phyloP scores from a whole-genome alignment of 73 alveolate genomes.

The Tetrahymena elliotti region DNA sequence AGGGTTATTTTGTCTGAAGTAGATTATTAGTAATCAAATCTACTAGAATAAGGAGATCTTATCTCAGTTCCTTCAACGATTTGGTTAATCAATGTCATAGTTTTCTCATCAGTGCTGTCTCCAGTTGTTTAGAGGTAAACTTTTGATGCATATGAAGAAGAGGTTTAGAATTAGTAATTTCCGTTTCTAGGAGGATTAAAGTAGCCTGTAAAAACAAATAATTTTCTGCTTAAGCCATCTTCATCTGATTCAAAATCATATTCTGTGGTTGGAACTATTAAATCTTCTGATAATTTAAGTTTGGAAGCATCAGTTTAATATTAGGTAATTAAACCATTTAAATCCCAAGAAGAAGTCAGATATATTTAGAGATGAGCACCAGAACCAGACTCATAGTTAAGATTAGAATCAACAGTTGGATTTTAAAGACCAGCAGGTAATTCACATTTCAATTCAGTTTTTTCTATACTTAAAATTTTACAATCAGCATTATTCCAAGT shows the following conservation, averaged over 20 bases:
- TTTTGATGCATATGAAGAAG: background rate
- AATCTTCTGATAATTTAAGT: background rate
- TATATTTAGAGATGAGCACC: background rate
- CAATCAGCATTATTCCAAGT: background rate
- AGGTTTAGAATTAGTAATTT: background rate
- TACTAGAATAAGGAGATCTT: background rate
- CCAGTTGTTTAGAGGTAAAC: background rate
- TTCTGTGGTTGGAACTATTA: background rate
- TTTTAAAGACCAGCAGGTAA: background rate
- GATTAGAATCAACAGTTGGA: background rate
- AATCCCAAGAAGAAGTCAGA: background rate
- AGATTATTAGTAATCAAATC: background rate
- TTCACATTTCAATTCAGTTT: background rate
- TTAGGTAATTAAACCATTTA: background rate
- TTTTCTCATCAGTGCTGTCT: background rate
- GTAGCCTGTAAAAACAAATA: background rate
- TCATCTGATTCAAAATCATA: background rate
- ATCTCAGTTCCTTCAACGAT: background rate
- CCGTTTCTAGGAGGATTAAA: background rate
- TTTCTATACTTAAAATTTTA: background rate
- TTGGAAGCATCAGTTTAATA: background rate
- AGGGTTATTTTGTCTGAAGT: background rate
- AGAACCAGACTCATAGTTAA: background rate
- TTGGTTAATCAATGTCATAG: background rate
- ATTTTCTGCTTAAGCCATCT: background rate